These are phyloP conservation scores for Aspergillus sp. DNA, from an alignment of 2,329 filamentous ascomycete species.

Conservation along the genomic window DNA sequence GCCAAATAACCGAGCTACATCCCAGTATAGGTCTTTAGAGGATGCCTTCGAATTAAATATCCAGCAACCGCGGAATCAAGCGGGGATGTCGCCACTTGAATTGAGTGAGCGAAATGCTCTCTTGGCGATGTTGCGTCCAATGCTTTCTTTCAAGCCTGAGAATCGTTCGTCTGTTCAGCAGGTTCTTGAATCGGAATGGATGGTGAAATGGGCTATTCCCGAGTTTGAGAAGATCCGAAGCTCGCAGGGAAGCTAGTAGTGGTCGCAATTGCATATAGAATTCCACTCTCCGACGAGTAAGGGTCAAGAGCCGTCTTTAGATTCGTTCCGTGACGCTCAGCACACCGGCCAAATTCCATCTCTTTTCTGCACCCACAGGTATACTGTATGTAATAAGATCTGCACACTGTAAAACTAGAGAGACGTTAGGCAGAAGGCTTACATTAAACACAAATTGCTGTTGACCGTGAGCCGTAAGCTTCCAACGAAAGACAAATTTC, in stretches of 20 bases:
- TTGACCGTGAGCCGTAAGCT: too few relatives aligned
- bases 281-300: too few relatives aligned
- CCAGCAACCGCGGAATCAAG: not conserved
- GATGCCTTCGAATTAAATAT: not conserved
- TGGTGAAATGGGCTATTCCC: conserved; percentile 23
- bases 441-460: too few relatives aligned
- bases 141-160: conserved; percentile 23
- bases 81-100: not conserved
- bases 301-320: too few relatives aligned
- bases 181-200: conserved; percentile 24
- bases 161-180: conserved; percentile 16
- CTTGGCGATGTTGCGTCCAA: conserved; percentile 19
- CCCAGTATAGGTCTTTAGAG: not conserved
- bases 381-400: too few relatives aligned
- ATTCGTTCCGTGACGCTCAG: too few relatives aligned
- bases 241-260: not conserved
- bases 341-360: too few relatives aligned
- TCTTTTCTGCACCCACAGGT: too few relatives aligned
- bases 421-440: too few relatives aligned
- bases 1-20: not conserved
- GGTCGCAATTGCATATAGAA: too few relatives aligned
- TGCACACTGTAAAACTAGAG: too few relatives aligned
- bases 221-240: conserved; percentile 4
- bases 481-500: too few relatives aligned
- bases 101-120: conserved; percentile 19